A percentile compares a stretch with the other conserved stretches of the same genome.
Conservation (phyloP, 352 stramenopile genomes). For the Phytophthora citrophthora region DNA sequence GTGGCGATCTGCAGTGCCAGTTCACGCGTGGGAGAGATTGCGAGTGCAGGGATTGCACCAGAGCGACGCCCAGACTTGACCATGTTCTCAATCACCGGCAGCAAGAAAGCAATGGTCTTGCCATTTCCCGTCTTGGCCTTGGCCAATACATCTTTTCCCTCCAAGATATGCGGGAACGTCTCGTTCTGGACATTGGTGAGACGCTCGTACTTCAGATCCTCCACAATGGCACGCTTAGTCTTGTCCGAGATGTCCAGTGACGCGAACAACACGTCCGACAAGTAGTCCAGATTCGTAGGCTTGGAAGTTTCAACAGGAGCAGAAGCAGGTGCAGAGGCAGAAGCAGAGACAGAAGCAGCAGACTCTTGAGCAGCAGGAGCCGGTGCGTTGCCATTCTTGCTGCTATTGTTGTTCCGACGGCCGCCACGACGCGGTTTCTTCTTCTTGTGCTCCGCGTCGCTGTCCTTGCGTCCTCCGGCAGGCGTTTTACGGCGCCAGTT, state of each 20-base stretch:
- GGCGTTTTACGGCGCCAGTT: constrained; percentile 47
- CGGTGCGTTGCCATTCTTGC: constrained; percentile 5
- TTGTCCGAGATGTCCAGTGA: constrained; percentile 63
- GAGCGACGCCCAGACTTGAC: constrained; percentile 55
- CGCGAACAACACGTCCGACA: constrained; percentile 63
- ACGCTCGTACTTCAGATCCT: constrained; percentile 85
- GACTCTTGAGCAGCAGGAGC: background rate
- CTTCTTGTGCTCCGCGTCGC: constrained; percentile 57
- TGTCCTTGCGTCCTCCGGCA: constrained; percentile 43
- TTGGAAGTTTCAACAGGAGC: constrained; percentile 8
- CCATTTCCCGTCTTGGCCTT: constrained; percentile 91
- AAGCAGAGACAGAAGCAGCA: constrained; percentile 1
- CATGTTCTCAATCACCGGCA: constrained; percentile 84
- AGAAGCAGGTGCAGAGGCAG: constrained; percentile 4
- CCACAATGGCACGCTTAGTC: constrained; percentile 72
- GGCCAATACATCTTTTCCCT: constrained; percentile 91
- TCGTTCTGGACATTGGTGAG: constrained; percentile 92
- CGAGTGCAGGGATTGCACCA: constrained; percentile 90
- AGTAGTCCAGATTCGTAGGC: constrained; percentile 48
- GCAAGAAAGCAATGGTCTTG: constrained; percentile 91
- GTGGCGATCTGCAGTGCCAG: constrained; percentile 95
- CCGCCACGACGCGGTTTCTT: constrained; percentile 58
- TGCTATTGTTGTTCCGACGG: constrained; percentile 39
- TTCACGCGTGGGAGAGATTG: constrained; percentile 96
- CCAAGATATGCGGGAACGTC: constrained; percentile 74